Conservation (phyloP, 768 basidiomycete genomes). For the Macrolepiota fuliginosa region DNA sequence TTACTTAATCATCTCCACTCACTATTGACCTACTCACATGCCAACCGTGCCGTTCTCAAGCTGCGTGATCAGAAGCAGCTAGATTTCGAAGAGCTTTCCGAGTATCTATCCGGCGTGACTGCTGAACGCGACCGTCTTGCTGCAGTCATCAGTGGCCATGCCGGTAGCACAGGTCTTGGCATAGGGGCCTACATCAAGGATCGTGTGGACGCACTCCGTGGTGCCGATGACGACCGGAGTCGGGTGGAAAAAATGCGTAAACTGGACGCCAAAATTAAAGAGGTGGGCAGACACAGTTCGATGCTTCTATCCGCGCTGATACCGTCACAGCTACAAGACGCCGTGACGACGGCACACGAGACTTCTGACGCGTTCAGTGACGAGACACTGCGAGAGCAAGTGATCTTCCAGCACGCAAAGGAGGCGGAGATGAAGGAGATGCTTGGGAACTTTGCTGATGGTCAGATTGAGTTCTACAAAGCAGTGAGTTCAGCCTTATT, state of each 20-base stretch:
- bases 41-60: slow-evolving; percentile 92
- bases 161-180: slow-evolving; percentile 80
- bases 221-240: slow-evolving; percentile 90
- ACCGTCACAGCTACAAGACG: slow-evolving; percentile 80
- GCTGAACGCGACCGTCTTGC: slow-evolving; percentile 90
- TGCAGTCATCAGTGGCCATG: slow-evolving; percentile 86
- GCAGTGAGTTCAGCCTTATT: slow-evolving; percentile 42
- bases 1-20: slow-evolving; percentile 90
- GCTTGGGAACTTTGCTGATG: slow-evolving; percentile 84
- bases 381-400: slow-evolving; percentile 89
- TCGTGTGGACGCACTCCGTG: slow-evolving; percentile 86
- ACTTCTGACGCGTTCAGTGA: slow-evolving; percentile 97
- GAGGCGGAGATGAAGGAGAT: slow-evolving; percentile 97
- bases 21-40: slow-evolving; percentile 88
- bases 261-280: slow-evolving; percentile 92
- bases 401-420: slow-evolving; percentile 86
- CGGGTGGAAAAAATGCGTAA: slow-evolving; percentile 93
- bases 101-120: slow-evolving; percentile 91
- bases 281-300: slow-evolving; percentile 48
- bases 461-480: slow-evolving; percentile 94
- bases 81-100: slow-evolving; percentile 96
- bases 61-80: slow-evolving; percentile 98
- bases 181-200: slow-evolving; percentile 90
- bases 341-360: slow-evolving; percentile 91
- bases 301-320: slow-evolving; percentile 11